Base-by-base conservation (phyloP, 2,329 filamentous ascomycete species). In the Truncatella angustata region DNA sequence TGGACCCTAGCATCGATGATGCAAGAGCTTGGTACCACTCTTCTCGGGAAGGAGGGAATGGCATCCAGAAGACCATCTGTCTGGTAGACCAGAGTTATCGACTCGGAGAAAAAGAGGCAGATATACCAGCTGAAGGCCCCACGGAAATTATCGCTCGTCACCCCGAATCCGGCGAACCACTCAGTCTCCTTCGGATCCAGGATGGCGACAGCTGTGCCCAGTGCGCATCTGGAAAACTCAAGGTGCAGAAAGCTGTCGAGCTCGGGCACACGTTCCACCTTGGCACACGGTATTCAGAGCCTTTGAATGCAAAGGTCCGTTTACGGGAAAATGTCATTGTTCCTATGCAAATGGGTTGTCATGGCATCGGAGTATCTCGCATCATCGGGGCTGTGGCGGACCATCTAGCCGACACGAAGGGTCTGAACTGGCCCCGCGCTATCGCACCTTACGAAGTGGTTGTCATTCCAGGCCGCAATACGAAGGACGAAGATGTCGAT, bases 241-340 rank as follows among this genome's bases (percentile, higher is more conserved):
- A 75, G 39, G 76, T 88, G 3, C 80, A 87, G 52, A 86, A 81
- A 56, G 90, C 91, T 6, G 86, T 97, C 46, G 94, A 99, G 70
- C 79, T 97, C 14, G 94, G 91, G 1, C 94, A 99, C 69, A 97
- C 94, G 0, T 99, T 99, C 72, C 86, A 95, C 67, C 84, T 99
- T 1, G 92, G 93, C 10, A 92, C 90, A 1, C 84, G 92, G 26
- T 99, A 99, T 73, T 92, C 88, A 21, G 76, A 82, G 18, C 87
- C 91, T 0, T 77, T 99, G 1, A 73, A 79, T 6, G 88, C 90
- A 1, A 76, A 71, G 1, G 80, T 94, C 2, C 72, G 74, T 12
- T 59, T 75, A 23, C 79, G 72, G 23, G 62, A 59, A 28, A 57
- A 59, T 9, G 60, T 58, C n/a, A 64, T 58, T 23, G 76, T 84